Conservation (phyloP, 1,284 basidiomycete species). For the Moniliophthora roreri region DNA sequence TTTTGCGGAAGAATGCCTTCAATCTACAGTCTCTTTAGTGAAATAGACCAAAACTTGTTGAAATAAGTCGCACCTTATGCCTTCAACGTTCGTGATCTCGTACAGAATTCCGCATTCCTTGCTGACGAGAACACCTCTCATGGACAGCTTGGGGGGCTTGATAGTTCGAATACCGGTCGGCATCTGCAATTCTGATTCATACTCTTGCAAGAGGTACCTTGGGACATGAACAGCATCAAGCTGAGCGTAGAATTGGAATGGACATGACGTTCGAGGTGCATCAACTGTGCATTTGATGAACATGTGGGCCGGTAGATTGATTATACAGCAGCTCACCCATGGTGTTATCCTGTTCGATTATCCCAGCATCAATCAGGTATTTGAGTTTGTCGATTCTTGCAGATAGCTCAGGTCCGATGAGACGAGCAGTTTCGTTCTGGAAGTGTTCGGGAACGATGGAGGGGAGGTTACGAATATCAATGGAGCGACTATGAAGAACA, state of each 20-base stretch:
- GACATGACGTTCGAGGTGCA: slow-evolving; percentile 51
- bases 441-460: slow-evolving; percentile 55
- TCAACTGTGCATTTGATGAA: slow-evolving; percentile 37
- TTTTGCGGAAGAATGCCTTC: slow-evolving; percentile 75
- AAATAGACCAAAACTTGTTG: slow-evolving; percentile 1
- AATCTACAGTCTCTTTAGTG: slow-evolving; percentile 35
- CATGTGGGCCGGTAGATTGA: neutral
- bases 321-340: slow-evolving; percentile 29
- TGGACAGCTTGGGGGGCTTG: slow-evolving; percentile 49
- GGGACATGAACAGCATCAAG: slow-evolving; percentile 53
- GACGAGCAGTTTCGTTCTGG: slow-evolving; percentile 61
- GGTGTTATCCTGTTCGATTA: slow-evolving; percentile 50
- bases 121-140: slow-evolving; percentile 71
- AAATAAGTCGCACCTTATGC: slow-evolving; percentile 51
- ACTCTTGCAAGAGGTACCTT: slow-evolving; percentile 55
- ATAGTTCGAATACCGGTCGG: slow-evolving; percentile 70
- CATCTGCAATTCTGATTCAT: slow-evolving; percentile 69
- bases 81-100: slow-evolving; percentile 63
- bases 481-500: slow-evolving; percentile 40
- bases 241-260: slow-evolving; percentile 66
- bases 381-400: slow-evolving; percentile 59
- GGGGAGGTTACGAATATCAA: slow-evolving; percentile 70
- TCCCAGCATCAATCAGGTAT: slow-evolving; percentile 61
- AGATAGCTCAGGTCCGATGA: slow-evolving; percentile 66
- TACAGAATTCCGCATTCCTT: slow-evolving; percentile 77